Conservation (phyloP, 352 stramenopile genomes). For the Phytophthora sp. region DNA sequence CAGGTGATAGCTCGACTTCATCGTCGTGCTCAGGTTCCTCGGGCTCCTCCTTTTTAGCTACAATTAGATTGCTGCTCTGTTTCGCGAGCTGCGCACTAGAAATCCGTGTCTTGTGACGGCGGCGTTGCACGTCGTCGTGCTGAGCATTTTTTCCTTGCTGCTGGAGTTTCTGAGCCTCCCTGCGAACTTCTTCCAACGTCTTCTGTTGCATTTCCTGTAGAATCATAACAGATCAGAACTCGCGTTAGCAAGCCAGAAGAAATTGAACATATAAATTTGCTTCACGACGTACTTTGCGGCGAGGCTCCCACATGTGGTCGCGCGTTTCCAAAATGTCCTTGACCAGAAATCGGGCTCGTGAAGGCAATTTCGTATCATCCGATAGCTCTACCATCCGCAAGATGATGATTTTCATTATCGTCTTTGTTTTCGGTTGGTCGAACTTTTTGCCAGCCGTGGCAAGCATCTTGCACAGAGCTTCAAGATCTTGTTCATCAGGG, state of each 20-base stretch:
- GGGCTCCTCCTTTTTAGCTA: slow-evolving; percentile 55
- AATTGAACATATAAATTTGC: too few species aligned
- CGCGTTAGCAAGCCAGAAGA: too few species aligned
- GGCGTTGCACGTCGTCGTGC: slow-evolving; percentile 77
- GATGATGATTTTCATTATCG: slow-evolving; percentile 88
- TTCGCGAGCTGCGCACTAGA: slow-evolving; percentile 82
- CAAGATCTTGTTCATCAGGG: slow-evolving; percentile 84
- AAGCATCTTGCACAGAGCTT: slow-evolving; percentile 89
- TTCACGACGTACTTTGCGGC: slow-evolving; percentile 79
- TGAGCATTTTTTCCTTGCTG: slow-evolving; percentile 89
- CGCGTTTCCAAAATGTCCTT: slow-evolving; percentile 88
- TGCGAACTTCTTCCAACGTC: slow-evolving; percentile 84
- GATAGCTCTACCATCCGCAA: slow-evolving; percentile 85
- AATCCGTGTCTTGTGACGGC: slow-evolving; percentile 79
- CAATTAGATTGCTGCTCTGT: slow-evolving; percentile 79
- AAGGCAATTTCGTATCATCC: slow-evolving; percentile 71
- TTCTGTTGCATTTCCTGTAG: slow-evolving; percentile 88
- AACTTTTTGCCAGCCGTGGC: slow-evolving; percentile 88
- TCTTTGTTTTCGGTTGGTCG: slow-evolving; percentile 76
- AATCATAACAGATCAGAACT: too few species aligned
- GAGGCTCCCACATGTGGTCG: slow-evolving; percentile 88
- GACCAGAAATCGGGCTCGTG: slow-evolving; percentile 78
- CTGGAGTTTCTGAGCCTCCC: slow-evolving; percentile 83
- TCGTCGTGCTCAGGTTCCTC: slow-evolving; percentile 33
- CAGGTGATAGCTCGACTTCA: slow-evolving; percentile 29